phyloP scores from a whole-genome alignment of 1,284 basidiomycete genomes.

The Trametes pubescens region DNA sequence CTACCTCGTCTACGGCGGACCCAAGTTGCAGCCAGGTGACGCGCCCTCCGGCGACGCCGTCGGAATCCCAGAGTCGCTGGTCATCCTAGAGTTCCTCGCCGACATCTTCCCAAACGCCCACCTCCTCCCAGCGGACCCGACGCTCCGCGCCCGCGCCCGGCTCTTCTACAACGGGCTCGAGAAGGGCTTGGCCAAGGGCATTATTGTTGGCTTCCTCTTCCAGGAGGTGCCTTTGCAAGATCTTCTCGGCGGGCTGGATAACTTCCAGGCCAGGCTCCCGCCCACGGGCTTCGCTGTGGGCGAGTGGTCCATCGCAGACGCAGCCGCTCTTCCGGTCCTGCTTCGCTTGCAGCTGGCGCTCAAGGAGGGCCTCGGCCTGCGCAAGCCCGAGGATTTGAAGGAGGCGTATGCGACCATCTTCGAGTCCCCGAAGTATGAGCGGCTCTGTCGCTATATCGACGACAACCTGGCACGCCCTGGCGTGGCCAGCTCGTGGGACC shows the following conservation, averaged over 20 bases:
- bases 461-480: neutral
- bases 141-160: slow-evolving; percentile 61
- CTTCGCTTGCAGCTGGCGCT: slow-evolving; percentile 39
- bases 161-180: slow-evolving; percentile 64
- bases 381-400: slow-evolving; percentile 38
- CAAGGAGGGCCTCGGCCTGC: slow-evolving; percentile 42
- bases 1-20: slow-evolving; percentile 64
- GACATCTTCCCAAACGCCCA: slow-evolving; percentile 55
- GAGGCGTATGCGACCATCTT: neutral
- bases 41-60: slow-evolving; percentile 59
- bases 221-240: slow-evolving; percentile 47
- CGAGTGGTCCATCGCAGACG: slow-evolving; percentile 60
- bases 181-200: slow-evolving; percentile 51
- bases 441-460: neutral
- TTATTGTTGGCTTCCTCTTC: slow-evolving; percentile 39
- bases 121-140: slow-evolving; percentile 62
- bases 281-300: slow-evolving; percentile 44
- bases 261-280: slow-evolving; percentile 45
- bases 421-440: neutral
- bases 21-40: slow-evolving; percentile 54
- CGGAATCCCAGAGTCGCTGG: slow-evolving; percentile 67
- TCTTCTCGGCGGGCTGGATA: slow-evolving; percentile 45
- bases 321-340: slow-evolving; percentile 52
- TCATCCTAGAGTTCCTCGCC: slow-evolving; percentile 69
- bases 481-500: neutral